These are phyloP conservation scores for Psilocybe cyanescens DNA, from an alignment of 768 basidiomycete species.

Conservation along the genomic window DNA sequence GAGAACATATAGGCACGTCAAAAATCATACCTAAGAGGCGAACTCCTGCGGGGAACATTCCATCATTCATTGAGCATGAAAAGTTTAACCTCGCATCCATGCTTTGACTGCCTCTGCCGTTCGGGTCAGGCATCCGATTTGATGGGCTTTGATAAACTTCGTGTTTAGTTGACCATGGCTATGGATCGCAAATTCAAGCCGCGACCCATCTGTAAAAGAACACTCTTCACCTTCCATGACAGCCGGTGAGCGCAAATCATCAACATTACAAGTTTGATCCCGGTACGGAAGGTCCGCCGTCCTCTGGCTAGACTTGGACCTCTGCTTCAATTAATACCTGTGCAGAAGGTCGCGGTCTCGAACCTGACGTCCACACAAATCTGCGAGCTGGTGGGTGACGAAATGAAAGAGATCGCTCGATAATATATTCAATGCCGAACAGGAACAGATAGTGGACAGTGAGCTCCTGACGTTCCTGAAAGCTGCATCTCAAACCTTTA, in stretches of 20 bases:
- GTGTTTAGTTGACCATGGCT: too few relatives aligned
- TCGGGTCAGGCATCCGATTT: not conserved
- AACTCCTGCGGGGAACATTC: constrained; percentile 3
- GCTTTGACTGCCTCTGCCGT: not conserved
- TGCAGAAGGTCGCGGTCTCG: not conserved
- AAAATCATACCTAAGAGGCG: not conserved
- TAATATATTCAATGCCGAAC: not conserved
- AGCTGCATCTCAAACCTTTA: not conserved
- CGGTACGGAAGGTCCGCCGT: not conserved
- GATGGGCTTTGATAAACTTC: not conserved
- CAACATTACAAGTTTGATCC: not conserved
- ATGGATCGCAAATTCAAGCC: not conserved
- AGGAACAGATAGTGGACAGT: not conserved
- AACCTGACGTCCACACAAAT: not conserved
- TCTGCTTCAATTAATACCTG: not conserved
- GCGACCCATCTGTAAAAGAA: not conserved
- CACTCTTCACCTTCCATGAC: not conserved
- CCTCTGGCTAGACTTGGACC: not conserved
- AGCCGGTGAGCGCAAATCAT: not conserved
- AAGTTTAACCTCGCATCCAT: too few relatives aligned
- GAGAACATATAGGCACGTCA: not conserved
- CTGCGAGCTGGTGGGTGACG: not conserved
- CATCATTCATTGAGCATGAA: not conserved
- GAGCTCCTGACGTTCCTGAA: not conserved
- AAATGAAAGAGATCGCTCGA: not conserved